These are phyloP conservation scores for Penicillium sp. DNA, from an alignment of 2,329 filamentous ascomycete species.

Conservation along the genomic window DNA sequence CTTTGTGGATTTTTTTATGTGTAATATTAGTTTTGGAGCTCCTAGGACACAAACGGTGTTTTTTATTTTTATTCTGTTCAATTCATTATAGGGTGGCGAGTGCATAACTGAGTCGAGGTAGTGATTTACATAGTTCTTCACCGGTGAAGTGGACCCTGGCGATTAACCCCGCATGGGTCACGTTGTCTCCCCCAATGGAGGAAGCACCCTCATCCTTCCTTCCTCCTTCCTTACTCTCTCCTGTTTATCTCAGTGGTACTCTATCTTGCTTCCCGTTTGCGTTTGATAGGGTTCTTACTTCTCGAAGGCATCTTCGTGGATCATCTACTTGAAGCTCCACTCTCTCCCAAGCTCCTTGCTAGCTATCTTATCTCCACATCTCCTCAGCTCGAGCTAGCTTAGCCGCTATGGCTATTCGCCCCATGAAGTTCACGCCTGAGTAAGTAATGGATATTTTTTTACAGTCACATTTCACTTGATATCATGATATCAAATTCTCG, in stretches of 20 bases:
- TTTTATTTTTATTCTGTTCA: constrained; percentile 8
- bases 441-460: constrained; percentile 20
- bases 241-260: background rate
- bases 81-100: background rate
- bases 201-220: background rate
- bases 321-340: background rate
- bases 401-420: constrained; percentile 40
- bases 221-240: background rate
- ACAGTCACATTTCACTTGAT: background rate
- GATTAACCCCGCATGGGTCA: constrained; percentile 19
- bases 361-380: constrained; percentile 21
- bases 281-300: background rate
- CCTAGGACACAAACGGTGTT: constrained; percentile 15
- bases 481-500: background rate
- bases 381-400: constrained; percentile 11
- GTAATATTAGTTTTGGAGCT: constrained; percentile 19
- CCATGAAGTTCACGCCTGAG: constrained; percentile 44
- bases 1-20: constrained; percentile 11
- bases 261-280: background rate
- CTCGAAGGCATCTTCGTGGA: background rate
- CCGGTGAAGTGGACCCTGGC: background rate
- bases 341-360: constrained; percentile 8
- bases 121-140: background rate
- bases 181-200: constrained; percentile 5
- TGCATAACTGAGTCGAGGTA: background rate